phyloP scores from a whole-genome alignment of 2,329 filamentous ascomycete species.

The Cercospora sesami region DNA sequence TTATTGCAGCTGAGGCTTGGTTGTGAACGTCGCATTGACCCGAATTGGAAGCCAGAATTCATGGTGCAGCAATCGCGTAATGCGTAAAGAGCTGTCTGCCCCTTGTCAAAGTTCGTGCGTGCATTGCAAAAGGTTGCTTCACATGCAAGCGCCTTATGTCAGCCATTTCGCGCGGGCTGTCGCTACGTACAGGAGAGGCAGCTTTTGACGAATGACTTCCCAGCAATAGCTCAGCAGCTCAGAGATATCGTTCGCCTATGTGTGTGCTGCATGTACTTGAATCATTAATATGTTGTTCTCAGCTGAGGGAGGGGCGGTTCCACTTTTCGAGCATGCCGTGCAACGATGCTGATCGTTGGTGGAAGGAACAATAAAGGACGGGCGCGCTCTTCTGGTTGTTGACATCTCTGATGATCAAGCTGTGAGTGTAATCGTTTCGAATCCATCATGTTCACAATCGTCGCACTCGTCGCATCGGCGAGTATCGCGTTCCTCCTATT shows the following conservation, averaged over 20 bases:
- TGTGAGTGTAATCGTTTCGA: background rate
- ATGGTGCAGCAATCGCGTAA: background rate
- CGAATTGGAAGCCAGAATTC: background rate
- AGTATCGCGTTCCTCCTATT: background rate
- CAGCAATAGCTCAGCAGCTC: background rate
- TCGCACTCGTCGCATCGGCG: background rate
- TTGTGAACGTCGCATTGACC: background rate
- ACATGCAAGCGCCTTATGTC: background rate
- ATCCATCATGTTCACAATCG: background rate
- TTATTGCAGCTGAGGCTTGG: background rate
- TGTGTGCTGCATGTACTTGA: background rate
- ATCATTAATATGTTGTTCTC: background rate
- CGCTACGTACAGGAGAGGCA: background rate
- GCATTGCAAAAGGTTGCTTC: background rate
- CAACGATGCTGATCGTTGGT: background rate
- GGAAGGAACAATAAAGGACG: background rate
- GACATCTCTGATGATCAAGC: background rate
- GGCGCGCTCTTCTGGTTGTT: background rate
- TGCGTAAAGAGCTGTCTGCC: background rate
- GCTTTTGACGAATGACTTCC: background rate
- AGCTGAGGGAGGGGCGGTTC: background rate
- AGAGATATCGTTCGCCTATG: background rate
- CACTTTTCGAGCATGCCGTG: background rate
- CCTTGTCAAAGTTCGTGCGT: background rate
- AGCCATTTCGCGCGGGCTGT: background rate